Conservation (phyloP, 164 flowering plant species). For the Litsea cubeba region DNA sequence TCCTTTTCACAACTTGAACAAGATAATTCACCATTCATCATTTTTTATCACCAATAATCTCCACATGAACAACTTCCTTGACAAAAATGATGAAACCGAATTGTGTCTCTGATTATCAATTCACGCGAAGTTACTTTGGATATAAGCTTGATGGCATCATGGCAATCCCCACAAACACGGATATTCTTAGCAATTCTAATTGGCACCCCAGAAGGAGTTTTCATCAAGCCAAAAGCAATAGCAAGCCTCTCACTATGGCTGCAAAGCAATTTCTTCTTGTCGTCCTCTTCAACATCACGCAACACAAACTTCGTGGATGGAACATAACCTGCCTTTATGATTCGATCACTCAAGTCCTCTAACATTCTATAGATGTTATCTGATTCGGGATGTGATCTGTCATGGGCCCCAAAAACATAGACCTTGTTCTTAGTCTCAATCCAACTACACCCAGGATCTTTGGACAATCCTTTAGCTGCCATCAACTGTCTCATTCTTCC, state of each 20-base stretch:
- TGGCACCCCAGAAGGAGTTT: neutral
- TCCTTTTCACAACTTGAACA: neutral
- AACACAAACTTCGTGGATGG: conserved; percentile 8
- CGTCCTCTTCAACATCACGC: conserved; percentile 6
- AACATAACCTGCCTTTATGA: conserved; percentile 6
- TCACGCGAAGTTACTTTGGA: conserved; percentile 4
- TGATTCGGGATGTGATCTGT: neutral
- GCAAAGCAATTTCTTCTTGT: conserved; percentile 4
- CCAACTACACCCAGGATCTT: conserved; percentile 10
- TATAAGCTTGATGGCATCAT: conserved; percentile 8
- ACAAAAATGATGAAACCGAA: conserved; percentile 8
- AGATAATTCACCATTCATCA: neutral
- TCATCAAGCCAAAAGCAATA: conserved; percentile 7
- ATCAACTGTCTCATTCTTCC: conserved; percentile 3
- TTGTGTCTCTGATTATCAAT: conserved; percentile 10
- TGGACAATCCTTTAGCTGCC: conserved; percentile 2
- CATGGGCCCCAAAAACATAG: conserved; percentile 4
- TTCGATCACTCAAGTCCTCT: neutral
- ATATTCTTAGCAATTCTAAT: conserved; percentile 10
- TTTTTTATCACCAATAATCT: conserved; percentile 10
- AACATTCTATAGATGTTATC: neutral
- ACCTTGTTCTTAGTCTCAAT: conserved; percentile 8
- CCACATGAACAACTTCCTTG: conserved; percentile 7
- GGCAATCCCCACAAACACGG: conserved; percentile 10
- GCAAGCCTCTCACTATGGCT: conserved; percentile 13